phyloP scores from a whole-genome alignment of 129 eudicot species.

The Centrapalus pauciflorus region DNA sequence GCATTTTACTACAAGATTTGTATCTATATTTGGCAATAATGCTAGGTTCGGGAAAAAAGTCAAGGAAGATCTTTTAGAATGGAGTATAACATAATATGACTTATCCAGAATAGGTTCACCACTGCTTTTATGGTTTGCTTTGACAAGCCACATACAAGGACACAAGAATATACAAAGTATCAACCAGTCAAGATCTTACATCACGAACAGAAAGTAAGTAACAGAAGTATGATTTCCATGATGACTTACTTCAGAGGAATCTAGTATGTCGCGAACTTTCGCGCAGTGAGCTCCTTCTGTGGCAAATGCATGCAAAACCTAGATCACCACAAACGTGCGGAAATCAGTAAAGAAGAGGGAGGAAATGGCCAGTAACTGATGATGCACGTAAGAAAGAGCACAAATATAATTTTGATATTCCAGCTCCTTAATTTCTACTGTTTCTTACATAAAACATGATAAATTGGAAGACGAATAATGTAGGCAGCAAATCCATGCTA shows the following conservation, averaged over 20 bases:
- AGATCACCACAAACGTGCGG: neutral
- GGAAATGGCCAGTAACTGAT: too few species aligned
- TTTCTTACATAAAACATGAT: neutral
- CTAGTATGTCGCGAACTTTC: slow-evolving; percentile 79
- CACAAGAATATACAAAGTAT: neutral
- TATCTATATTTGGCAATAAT: too few species aligned
- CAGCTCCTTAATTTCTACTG: neutral
- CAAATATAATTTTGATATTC: neutral
- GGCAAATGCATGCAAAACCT: slow-evolving; percentile 97
- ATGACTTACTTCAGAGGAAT: slow-evolving; percentile 83
- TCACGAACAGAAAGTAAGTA: neutral
- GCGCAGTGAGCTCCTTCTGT: slow-evolving; percentile 90
- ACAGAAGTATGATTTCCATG: slow-evolving; percentile 1
- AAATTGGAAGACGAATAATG: neutral
- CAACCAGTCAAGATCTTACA: neutral
- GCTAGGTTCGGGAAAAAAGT: too few species aligned
- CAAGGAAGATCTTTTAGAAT: too few species aligned
- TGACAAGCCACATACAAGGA: too few species aligned
- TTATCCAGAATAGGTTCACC: too few species aligned
- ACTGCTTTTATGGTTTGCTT: too few species aligned
- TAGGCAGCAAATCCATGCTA: neutral
- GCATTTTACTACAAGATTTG: too few species aligned
- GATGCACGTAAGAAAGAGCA: too few species aligned
- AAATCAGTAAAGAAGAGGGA: neutral
- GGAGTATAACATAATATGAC: too few species aligned